Conservation (phyloP, 2,329 filamentous ascomycete species). For the Mycosphaerelloides madeirae region DNA sequence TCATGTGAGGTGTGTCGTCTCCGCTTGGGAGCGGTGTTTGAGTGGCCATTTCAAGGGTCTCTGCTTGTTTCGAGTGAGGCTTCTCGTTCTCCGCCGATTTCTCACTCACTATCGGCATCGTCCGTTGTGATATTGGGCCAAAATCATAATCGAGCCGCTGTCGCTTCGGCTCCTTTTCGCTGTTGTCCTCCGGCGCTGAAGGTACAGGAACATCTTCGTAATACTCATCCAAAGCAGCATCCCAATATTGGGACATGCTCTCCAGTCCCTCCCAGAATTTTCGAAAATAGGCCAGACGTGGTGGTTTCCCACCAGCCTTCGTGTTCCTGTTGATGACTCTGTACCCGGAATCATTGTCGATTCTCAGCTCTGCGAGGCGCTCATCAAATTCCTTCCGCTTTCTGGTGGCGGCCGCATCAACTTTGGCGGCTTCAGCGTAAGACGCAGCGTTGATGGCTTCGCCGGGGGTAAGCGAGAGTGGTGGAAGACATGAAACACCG, state of each 20-base stretch:
- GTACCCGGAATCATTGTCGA: constrained; percentile 55
- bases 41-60: constrained; percentile 1
- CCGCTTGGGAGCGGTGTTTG: neutral
- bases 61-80: neutral
- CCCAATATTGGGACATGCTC: constrained; percentile 59
- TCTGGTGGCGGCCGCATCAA: constrained; percentile 47
- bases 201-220: constrained; percentile 31
- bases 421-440: constrained; percentile 26
- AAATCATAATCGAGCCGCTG: constrained; percentile 17
- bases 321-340: constrained; percentile 50
- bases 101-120: neutral
- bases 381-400: constrained; percentile 46
- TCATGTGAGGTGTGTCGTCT: constrained; percentile 1
- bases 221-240: constrained; percentile 55
- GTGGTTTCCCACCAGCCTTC: constrained; percentile 41
- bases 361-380: constrained; percentile 48
- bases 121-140: constrained; percentile 4
- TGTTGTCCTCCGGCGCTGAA: constrained; percentile 9
- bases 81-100: neutral
- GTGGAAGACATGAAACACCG: constrained; percentile 37
- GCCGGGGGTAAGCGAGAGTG: constrained; percentile 14
- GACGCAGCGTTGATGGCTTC: constrained; percentile 28
- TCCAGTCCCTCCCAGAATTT: constrained; percentile 59
- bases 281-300: constrained; percentile 52
- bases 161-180: constrained; percentile 23